phyloP scores from a whole-genome alignment of 768 basidiomycete species.

The Tulasnella sp. region DNA sequence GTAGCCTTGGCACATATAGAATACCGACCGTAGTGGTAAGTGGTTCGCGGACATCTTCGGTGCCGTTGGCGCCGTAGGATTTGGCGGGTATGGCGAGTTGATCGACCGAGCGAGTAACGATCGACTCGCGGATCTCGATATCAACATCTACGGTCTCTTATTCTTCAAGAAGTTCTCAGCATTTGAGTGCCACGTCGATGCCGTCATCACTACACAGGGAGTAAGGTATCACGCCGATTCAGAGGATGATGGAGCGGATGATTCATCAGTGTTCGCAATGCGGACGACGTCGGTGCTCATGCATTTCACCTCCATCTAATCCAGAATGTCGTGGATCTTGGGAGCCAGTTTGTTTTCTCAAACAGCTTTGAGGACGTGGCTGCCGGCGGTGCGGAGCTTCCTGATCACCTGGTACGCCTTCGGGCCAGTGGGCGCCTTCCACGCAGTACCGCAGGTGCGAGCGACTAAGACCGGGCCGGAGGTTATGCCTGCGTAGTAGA shows the following conservation, averaged over 20 bases:
- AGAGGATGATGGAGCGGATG: slow-evolving; percentile 14
- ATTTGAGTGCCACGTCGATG: background rate
- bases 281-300: slow-evolving; percentile 23
- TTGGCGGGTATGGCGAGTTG: background rate
- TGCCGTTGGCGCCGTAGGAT: background rate
- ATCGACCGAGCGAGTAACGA: slow-evolving; percentile 7
- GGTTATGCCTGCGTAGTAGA: slow-evolving; percentile 28
- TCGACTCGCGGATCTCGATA: slow-evolving; percentile 12
- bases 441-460: slow-evolving; percentile 23
- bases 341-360: slow-evolving; percentile 20
- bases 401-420: slow-evolving; percentile 24
- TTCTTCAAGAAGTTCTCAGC: slow-evolving; percentile 7
- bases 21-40: slow-evolving; percentile 11
- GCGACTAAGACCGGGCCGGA: slow-evolving; percentile 31
- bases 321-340: slow-evolving; percentile 17
- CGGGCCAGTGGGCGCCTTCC: slow-evolving; percentile 29
- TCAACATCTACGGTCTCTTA: slow-evolving; percentile 7
- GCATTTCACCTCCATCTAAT: slow-evolving; percentile 19
- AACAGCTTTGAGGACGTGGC: slow-evolving; percentile 21
- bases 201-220: slow-evolving; percentile 7
- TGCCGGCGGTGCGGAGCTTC: slow-evolving; percentile 26
- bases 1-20: slow-evolving; percentile 24
- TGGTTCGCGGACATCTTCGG: background rate
- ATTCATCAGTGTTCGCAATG: slow-evolving; percentile 17
- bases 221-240: slow-evolving; percentile 16